Evolutionary conservation across 495 filamentous ascomycete species (phyloP), one percentile per base, ranked within the genome.

Genomic region (Podospora bellae-mahoneyi): DNA sequence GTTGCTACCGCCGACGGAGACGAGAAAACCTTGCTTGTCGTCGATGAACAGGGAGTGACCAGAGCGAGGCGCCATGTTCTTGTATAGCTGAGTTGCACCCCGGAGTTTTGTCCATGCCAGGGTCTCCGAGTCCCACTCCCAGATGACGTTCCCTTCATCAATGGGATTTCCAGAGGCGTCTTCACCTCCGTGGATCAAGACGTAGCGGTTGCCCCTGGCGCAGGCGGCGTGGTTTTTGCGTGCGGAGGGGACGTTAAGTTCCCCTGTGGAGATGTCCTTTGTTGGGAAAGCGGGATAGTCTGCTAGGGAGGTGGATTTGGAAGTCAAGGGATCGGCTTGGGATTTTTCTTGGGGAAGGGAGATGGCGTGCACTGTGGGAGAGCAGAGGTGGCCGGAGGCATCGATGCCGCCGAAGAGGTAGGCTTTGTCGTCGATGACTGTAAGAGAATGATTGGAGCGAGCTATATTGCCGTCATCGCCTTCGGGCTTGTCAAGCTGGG

Each of bases 381-480:
- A 73, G 19, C 83, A 82, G 28, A 86, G 72, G 16, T 78, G 69
- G 30, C 76, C 76, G 0, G 71, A 68, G 32, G 68, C 72, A 4
- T 75, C 78, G 44, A 76, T 69, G 66, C 85, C 85, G 15, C 85
- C 85, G 68, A 85, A 86, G 63, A 87, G 79, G 74, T 85, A 83
- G 4, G 81, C 79, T 60, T 81, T 83, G 68, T 82, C 74, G 55
- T 70, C 70, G 62, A 84, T 71, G 20, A 84, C 74, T 26, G 80
- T 83, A 54, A 86, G 73, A 10, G 80, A 79, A 72, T 86, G 83
- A 60, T 79, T 68, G 4, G 79, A 80, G 59, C 84, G 77, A 44
- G 74, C 74, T 20, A 87, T 77, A 9, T 79, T 32, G 30, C 30
- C 81, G 15, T 69, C 71, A 7, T 74, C 74, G 44, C 60, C 18